Evolutionary conservation across 108 stramenopile genomes (phyloP).

Genomic region (Bacterosira constricta): DNA sequence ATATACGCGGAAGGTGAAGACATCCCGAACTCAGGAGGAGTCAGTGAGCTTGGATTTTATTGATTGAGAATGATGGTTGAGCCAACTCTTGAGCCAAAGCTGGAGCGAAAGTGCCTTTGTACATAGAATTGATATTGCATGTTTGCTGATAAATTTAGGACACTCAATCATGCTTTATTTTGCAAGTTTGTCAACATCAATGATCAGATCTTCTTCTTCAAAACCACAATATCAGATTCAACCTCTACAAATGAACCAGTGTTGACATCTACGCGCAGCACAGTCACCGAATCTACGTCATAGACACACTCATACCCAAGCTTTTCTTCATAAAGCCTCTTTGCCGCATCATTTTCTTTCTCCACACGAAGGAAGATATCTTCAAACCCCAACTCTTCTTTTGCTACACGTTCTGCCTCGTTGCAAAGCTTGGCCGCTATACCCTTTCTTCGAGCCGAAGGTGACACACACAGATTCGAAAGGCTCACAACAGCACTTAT

Average conservation of each 20-base stretch:
- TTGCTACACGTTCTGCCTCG: slow-evolving; percentile 58
- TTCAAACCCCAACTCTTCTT: slow-evolving; percentile 50
- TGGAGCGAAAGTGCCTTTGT: no score
- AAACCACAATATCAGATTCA: slow-evolving; percentile 48
- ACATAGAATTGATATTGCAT: no score
- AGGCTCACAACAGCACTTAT: slow-evolving; percentile 55
- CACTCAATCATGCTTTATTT: no score
- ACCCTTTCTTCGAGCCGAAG: slow-evolving; percentile 55
- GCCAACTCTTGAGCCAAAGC: no score
- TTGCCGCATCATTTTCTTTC: slow-evolving; percentile 59
- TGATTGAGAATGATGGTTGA: no score
- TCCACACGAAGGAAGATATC: slow-evolving; percentile 66
- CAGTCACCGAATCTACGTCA: slow-evolving; percentile 24
- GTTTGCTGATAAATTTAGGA: no score
- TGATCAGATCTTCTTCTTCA: slow-evolving; percentile 50
- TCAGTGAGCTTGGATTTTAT: slow-evolving; percentile 45
- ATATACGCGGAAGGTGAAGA: slow-evolving; percentile 65
- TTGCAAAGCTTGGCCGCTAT: slow-evolving; percentile 55
- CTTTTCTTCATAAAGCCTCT: slow-evolving; percentile 56
- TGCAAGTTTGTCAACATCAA: no score
- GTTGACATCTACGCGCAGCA: slow-evolving; percentile 56
- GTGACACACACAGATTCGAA: slow-evolving; percentile 67
- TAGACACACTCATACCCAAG: slow-evolving; percentile 50
- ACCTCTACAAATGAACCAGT: slow-evolving; percentile 60
- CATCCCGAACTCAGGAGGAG: slow-evolving; percentile 75